Evolutionary conservation across 495 filamentous ascomycete species (phyloP).

Genomic region (Penicillium arizonense): DNA sequence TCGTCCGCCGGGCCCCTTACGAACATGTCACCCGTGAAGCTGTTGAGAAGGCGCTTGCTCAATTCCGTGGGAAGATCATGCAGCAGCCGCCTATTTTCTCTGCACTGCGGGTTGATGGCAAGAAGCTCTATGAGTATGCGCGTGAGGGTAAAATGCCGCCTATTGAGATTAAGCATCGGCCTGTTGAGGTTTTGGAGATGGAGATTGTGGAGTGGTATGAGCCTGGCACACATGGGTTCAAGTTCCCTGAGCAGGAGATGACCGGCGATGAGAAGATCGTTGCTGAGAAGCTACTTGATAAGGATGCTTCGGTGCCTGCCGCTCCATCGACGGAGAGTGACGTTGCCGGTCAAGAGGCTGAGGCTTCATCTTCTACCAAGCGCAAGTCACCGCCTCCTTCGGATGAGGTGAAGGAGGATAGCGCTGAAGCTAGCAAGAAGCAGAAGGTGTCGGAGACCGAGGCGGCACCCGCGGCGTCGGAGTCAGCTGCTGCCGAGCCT

Average conservation of each 20-base stretch:
- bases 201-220: constrained; percentile 87
- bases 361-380: constrained; percentile 18
- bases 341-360: constrained; percentile 13
- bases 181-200: constrained; percentile 71
- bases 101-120: constrained; percentile 87
- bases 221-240: constrained; percentile 69
- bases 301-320: constrained; percentile 29
- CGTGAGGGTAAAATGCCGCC: constrained; percentile 82
- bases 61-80: constrained; percentile 83
- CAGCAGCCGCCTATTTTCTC: constrained; percentile 92
- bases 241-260: constrained; percentile 74
- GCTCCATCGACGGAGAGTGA: constrained; percentile 19
- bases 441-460: constrained; percentile 33
- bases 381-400: constrained; percentile 35
- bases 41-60: constrained; percentile 72
- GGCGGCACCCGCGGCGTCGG: constrained; percentile 12
- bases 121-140: constrained; percentile 93
- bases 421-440: constrained; percentile 30
- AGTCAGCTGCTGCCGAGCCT: constrained; percentile 19
- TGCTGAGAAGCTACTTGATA: constrained; percentile 64
- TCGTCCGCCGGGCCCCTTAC: constrained; percentile 69
- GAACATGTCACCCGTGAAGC: constrained; percentile 73
- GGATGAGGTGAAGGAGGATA: constrained; percentile 21
- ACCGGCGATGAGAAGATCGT: constrained; percentile 66
- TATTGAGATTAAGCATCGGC: constrained; percentile 74